Conservation (phyloP, 192 early-diverging fungal species). For the Dissophora ornata region DNA sequence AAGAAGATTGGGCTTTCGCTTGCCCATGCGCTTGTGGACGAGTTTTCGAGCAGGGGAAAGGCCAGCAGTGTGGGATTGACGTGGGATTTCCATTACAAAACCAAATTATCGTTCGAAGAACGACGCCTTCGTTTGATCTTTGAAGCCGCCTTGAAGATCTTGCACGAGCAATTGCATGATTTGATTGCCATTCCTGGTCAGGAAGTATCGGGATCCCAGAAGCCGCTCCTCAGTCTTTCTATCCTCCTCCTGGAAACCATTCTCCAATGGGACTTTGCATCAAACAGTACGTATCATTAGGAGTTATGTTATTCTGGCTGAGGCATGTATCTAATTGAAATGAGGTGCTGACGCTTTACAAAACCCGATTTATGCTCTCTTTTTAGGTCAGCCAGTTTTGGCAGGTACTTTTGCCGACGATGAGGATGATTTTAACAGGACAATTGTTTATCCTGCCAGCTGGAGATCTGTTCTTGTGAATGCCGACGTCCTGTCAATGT, state of each 20-base stretch:
- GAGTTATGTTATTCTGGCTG: not conserved
- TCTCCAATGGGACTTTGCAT: conserved; percentile 51
- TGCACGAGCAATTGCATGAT: conserved; percentile 59
- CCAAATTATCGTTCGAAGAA: conserved; percentile 73
- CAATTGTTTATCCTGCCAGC: conserved; percentile 52
- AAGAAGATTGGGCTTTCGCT: conserved; percentile 62
- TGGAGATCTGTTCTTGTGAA: conserved; percentile 68
- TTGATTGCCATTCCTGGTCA: conserved; percentile 31
- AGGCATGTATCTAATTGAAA: not conserved
- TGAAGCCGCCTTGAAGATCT: conserved; percentile 59
- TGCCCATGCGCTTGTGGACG: conserved; percentile 67
- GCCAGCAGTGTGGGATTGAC: conserved; percentile 70
- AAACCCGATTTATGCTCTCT: not conserved
- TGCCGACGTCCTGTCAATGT: conserved; percentile 69
- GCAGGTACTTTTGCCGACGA: conserved; percentile 56
- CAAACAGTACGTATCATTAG: conserved; percentile 34
- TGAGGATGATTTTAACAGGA: conserved; percentile 37
- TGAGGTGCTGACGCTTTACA: no score
- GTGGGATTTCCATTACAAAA: conserved; percentile 74
- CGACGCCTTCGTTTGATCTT: conserved; percentile 63
- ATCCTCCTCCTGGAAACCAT: conserved; percentile 46
- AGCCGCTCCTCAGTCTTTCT: conserved; percentile 31
- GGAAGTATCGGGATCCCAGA: conserved; percentile 46
- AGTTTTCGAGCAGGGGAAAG: conserved; percentile 69
- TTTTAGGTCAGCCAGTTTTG: conserved; percentile 43